Conservation (phyloP, 345 rosid species). For the Pugionium dolabratum region DNA sequence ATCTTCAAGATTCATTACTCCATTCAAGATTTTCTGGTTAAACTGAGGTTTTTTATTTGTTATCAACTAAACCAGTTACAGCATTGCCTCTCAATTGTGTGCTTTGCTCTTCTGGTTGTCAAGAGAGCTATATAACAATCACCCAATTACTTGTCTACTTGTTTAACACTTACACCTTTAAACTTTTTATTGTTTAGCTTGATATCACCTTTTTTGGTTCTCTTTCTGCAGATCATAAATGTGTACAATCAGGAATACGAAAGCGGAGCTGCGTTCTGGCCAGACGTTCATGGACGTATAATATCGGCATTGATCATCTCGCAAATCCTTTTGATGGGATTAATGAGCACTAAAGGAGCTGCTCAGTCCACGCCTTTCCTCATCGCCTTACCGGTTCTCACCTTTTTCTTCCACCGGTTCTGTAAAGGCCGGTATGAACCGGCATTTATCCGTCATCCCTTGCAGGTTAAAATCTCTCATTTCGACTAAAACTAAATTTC, state of each 20-base stretch:
- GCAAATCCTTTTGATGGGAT: conserved; percentile 76
- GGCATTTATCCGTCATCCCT: conserved; percentile 70
- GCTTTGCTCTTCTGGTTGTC: too few species aligned
- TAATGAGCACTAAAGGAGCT: conserved; percentile 64
- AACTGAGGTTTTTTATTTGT: too few species aligned
- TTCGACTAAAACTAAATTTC: background rate
- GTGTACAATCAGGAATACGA: conserved; percentile 94
- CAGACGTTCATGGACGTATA: conserved; percentile 82
- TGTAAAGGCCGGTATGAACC: conserved; percentile 85
- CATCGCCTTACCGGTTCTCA: conserved; percentile 70
- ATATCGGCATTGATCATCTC: conserved; percentile 72
- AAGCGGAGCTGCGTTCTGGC: conserved; percentile 94
- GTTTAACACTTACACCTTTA: background rate
- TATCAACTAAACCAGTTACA: too few species aligned
- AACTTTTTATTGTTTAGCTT: background rate
- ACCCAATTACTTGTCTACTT: background rate
- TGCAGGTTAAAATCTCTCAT: conserved; percentile 54
- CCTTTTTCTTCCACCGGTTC: conserved; percentile 66
- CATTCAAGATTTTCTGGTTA: background rate
- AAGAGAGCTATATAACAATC: too few species aligned
- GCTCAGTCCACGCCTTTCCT: conserved; percentile 77
- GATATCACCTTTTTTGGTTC: background rate
- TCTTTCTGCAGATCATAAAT: conserved; percentile 69
- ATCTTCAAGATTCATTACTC: conserved; percentile 2
- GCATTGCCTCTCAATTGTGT: too few species aligned